A percentile compares a stretch with the other conserved stretches of the same genome.
phyloP scores from a whole-genome alignment of 2,329 filamentous ascomycete genomes.

The Calycina herbarum region DNA sequence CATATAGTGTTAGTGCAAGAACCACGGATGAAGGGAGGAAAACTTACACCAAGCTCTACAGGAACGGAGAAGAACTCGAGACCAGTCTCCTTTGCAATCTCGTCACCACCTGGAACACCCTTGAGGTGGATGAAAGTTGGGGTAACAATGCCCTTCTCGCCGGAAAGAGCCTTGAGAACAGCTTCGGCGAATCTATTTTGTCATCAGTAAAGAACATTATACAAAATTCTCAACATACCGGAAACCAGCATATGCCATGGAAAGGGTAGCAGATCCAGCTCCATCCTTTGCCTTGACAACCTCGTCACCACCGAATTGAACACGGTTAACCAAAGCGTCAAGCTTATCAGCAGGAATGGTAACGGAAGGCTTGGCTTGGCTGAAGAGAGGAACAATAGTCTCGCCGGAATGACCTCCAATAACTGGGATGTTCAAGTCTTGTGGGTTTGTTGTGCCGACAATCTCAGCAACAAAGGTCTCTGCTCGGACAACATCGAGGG shows the following conservation, averaged over 20 bases:
- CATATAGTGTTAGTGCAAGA: conserved; percentile 34
- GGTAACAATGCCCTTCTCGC: conserved; percentile 90
- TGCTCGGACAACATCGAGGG: conserved; percentile 95
- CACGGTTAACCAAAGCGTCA: conserved; percentile 85
- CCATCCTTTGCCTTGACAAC: conserved; percentile 95
- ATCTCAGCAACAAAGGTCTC: conserved; percentile 94
- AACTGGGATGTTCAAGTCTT: conserved; percentile 84
- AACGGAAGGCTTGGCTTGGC: conserved; percentile 78
- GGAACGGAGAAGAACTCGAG: conserved; percentile 95
- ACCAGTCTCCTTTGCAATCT: conserved; percentile 79
- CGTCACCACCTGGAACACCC: conserved; percentile 83
- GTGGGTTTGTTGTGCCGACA: conserved; percentile 76
- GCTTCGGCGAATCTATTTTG: conserved; percentile 81
- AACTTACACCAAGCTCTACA: conserved; percentile 88
- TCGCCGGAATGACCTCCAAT: conserved; percentile 96
- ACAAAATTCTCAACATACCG: conserved; percentile 54
- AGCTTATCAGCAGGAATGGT: conserved; percentile 87
- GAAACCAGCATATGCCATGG: conserved; percentile 95
- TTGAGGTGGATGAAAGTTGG: conserved; percentile 95
- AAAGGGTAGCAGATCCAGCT: conserved; percentile 84
- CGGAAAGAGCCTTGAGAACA: conserved; percentile 88
- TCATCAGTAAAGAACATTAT: conserved; percentile 18
- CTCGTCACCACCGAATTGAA: conserved; percentile 97
- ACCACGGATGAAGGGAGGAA: background rate
- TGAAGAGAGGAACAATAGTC: conserved; percentile 97